A percentile compares a stretch with the other conserved stretches of the same genome.
These are phyloP conservation scores for Diplodia seriata DNA, from an alignment of 2,329 filamentous ascomycete species.

Conservation along the genomic window DNA sequence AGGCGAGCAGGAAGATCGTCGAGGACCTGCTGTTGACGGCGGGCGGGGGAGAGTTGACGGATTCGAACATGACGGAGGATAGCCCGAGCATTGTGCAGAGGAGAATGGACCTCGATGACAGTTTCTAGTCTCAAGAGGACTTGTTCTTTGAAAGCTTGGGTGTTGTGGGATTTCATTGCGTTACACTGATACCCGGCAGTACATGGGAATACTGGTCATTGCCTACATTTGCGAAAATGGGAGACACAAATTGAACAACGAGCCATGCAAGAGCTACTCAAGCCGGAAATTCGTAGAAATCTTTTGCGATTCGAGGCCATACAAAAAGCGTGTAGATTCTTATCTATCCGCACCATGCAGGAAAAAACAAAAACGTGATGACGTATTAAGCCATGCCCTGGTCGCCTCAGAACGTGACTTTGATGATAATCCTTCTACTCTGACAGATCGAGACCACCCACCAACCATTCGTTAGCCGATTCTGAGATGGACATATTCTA, in stretches of 20 bases:
- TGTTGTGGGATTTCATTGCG: background rate
- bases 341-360: background rate
- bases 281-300: background rate
- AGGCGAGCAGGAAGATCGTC: slow-evolving; percentile 81
- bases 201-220: background rate
- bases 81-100: slow-evolving; percentile 57
- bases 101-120: slow-evolving; percentile 56
- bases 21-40: slow-evolving; percentile 80
- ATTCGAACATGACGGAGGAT: slow-evolving; percentile 53
- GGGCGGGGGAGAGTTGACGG: slow-evolving; percentile 63
- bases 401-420: background rate
- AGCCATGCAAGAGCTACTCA: background rate
- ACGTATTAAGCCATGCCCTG: background rate
- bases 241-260: background rate
- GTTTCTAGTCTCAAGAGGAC: slow-evolving; percentile 45
- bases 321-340: background rate
- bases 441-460: background rate
- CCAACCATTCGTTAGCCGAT: background rate
- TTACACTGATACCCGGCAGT: slow-evolving; percentile 7
- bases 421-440: background rate
- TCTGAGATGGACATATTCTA: background rate
- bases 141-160: background rate
- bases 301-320: background rate
- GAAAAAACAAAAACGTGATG: background rate
- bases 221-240: background rate